A percentile compares a stretch with the other conserved stretches of the same genome.
Evolutionary conservation across 306 rosid species (phyloP).

Genomic region (Macrotyloma uniflorum): DNA sequence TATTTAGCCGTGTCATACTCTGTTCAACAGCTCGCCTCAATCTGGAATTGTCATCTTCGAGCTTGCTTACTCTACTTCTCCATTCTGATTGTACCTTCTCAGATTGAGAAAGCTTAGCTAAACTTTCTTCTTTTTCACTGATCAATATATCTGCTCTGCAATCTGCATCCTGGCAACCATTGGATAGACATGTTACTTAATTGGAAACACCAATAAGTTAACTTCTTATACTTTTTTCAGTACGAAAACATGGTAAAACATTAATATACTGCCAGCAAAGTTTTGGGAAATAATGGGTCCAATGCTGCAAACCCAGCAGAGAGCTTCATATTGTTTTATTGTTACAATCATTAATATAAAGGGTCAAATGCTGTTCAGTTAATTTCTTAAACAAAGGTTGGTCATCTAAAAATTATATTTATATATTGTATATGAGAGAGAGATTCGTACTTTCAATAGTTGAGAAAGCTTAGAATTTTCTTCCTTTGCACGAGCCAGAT

Average conservation of each 20-base stretch:
- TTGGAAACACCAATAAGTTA: conserved; percentile 28
- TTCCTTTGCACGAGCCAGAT: conserved; percentile 76
- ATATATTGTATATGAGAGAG: conserved; percentile 15
- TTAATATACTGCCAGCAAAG: conserved; percentile 16
- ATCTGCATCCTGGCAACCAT: conserved; percentile 67
- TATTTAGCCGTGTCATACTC: conserved; percentile 91
- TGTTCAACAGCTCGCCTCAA: conserved; percentile 90
- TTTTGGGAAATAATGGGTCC: neutral
- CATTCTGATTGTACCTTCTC: conserved; percentile 75
- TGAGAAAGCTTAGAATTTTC: conserved; percentile 68
- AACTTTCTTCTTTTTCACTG: conserved; percentile 73
- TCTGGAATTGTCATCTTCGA: conserved; percentile 94
- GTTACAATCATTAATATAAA: conserved; percentile 21
- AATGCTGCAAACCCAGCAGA: neutral
- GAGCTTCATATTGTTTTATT: conserved; percentile 12
- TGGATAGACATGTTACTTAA: conserved; percentile 15
- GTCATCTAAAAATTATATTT: conserved; percentile 5
- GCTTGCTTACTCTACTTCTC: conserved; percentile 83
- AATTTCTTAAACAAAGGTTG: neutral
- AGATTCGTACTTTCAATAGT: conserved; percentile 61
- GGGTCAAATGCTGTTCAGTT: neutral
- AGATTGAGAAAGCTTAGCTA: conserved; percentile 72
- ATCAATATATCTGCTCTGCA: conserved; percentile 56
- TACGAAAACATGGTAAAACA: neutral
- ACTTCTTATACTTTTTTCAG: neutral